Percentiles rank a stretch among this genome's conserved stretches.
These are phyloP conservation scores for Tribonema minus DNA, from an alignment of 108 stramenopile species.

Conservation along the genomic window DNA sequence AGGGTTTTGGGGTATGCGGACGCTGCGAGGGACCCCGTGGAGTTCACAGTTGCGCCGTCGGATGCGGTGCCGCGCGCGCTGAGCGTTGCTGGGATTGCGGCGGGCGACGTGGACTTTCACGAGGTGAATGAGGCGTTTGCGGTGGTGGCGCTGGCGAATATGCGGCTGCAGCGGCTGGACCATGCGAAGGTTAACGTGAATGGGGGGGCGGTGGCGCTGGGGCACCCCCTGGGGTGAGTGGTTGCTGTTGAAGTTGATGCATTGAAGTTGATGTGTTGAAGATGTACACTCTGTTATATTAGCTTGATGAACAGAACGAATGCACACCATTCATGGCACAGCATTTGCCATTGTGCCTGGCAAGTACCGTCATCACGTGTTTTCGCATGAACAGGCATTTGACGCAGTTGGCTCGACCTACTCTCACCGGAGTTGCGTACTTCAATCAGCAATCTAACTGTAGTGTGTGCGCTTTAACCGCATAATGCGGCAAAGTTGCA, in stretches of 20 bases:
- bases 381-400: no score
- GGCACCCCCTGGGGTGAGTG: slow-evolving; percentile 84
- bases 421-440: no score
- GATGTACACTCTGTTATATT: no score
- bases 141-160: slow-evolving; percentile 87
- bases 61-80: slow-evolving; percentile 80
- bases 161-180: slow-evolving; percentile 68
- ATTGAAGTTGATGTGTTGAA: no score
- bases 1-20: slow-evolving; percentile 57
- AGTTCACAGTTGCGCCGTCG: slow-evolving; percentile 88
- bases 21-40: slow-evolving; percentile 59
- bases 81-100: slow-evolving; percentile 62
- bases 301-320: no score
- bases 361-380: no score
- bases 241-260: background rate
- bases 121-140: slow-evolving; percentile 98
- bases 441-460: no score
- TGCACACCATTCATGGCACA: no score
- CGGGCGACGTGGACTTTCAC: slow-evolving; percentile 82
- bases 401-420: no score
- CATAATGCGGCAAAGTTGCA: no score
- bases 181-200: slow-evolving; percentile 74
- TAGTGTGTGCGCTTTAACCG: no score
- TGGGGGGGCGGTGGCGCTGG: slow-evolving; percentile 89
- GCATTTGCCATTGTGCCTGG: no score